phyloP scores from a whole-genome alignment of 805 yeast species.

The Metschnikowia arizonensis region DNA sequence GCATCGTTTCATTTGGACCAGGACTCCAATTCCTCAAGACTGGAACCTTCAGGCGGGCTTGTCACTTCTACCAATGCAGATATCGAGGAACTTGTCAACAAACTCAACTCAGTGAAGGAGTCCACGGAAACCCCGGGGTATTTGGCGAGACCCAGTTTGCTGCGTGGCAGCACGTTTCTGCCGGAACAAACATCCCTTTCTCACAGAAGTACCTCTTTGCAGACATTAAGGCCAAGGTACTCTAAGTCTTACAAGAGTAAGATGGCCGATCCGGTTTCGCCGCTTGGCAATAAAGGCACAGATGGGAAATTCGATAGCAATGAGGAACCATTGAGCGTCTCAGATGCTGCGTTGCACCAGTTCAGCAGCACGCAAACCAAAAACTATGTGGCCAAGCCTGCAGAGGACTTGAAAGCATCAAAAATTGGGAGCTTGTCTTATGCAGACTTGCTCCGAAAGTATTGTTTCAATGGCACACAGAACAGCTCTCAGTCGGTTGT shows the following conservation, averaged over 20 bases:
- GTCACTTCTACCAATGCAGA: not conserved
- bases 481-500: not conserved
- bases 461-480: constrained; percentile 34
- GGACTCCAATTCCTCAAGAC: not conserved
- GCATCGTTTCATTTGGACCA: not conserved
- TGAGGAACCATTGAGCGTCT: not conserved
- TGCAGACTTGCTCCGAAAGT: constrained; percentile 32
- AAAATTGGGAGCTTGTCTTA: constrained; percentile 26
- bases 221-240: constrained; percentile 18
- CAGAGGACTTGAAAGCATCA: constrained; percentile 5
- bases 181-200: not conserved
- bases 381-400: constrained; percentile 2
- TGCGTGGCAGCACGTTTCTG: not conserved
- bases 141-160: constrained; percentile 1
- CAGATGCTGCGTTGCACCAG: not conserved
- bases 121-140: not conserved
- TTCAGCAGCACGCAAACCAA: not conserved
- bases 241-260: constrained; percentile 28
- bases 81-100: constrained; percentile 15
- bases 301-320: too few relatives aligned
- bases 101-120: constrained; percentile 10
- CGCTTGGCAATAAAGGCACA: constrained; percentile 3
- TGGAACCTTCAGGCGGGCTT: constrained; percentile 4
- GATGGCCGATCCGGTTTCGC: constrained; percentile 6
- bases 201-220: not conserved